Evolutionary conservation across 164 flowering plant genomes (phyloP).

Genomic region (Amborella trichopoda): DNA sequence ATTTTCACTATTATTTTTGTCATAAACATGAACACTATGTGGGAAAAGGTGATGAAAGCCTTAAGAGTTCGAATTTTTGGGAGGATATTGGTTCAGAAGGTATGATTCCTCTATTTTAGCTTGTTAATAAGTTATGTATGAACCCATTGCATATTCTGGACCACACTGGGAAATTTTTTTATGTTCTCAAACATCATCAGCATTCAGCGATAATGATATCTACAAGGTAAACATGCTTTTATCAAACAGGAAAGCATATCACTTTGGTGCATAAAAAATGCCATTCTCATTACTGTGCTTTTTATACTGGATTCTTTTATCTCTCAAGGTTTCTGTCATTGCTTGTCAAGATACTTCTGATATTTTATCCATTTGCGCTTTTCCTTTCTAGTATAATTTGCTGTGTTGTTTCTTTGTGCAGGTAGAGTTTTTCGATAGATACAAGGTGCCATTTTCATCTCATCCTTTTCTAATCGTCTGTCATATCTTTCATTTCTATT

Average conservation of each 20-base stretch:
- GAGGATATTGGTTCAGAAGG: constrained; percentile 88
- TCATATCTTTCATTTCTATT: background rate
- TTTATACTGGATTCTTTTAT: background rate
- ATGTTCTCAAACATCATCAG: background rate
- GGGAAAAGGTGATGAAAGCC: constrained; percentile 92
- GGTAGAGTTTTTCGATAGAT: constrained; percentile 87
- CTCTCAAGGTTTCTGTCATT: background rate
- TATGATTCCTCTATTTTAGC: constrained; percentile 4
- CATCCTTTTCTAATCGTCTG: background rate
- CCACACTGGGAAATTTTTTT: background rate
- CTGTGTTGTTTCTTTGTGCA: constrained; percentile 23
- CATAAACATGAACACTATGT: constrained; percentile 57
- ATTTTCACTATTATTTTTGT: constrained; percentile 70
- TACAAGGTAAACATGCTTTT: too few relatives aligned
- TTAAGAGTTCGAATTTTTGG: constrained; percentile 70
- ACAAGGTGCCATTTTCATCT: constrained; percentile 49
- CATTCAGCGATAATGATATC: background rate
- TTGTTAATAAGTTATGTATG: background rate
- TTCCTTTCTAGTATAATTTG: background rate
- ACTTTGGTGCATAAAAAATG: background rate
- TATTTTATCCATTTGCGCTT: background rate
- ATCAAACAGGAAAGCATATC: too few relatives aligned
- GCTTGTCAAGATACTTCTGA: background rate
- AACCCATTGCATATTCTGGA: background rate
- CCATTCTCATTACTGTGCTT: background rate